Base-by-base conservation (phyloP, 2,329 filamentous ascomycete genomes). In the Rosellinia necatrix region DNA sequence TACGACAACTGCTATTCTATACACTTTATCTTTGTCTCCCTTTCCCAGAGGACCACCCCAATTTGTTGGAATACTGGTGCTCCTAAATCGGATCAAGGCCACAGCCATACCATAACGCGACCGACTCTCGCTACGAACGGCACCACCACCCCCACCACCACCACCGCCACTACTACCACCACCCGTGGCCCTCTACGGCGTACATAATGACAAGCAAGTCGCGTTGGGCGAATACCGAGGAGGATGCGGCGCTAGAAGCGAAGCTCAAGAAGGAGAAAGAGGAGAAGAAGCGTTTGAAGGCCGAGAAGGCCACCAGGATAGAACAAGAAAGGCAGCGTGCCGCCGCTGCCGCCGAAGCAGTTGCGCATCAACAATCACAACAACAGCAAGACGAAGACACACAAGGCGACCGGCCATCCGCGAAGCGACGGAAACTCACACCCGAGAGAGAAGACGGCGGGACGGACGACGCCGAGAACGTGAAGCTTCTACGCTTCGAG, bases 221-320 rank as follows among this genome's bases (percentile, higher is more conserved):
- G 47, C 86, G 93, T 74, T 99, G 94, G 94, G 91, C 90, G 62
- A 84, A 92, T 68, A 86, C 89, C 41, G 90, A 90, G 65, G 90
- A 92, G 64, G 92, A 97, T 71, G 85, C 85, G 19, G 89, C 85
- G 38, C 80, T 88, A 37, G 87, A 90, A 57, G 86, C 86, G 17
- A 85, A 86, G 68, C 81, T 86, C 52, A 93, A 89, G 74, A 83
- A 80, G 60, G 90, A 94, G 71, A 97, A 93, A 75, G 91, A 96
- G 74, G 89, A 92, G 68, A 96, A 94, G 80, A 91, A 89, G 74
- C 87, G 89, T 46, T 77, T 85, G 47, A 97, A 94, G 73, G 88
- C 86, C 24, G 89, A 92, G 70, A 96, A 92, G 73, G 88, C 90
- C 64, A 86, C 85, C 55, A 84, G 83, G 67, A 79, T 83, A 30